Conservation (phyloP, 2,329 filamentous ascomycete species). For the Verticillium isaacii region DNA sequence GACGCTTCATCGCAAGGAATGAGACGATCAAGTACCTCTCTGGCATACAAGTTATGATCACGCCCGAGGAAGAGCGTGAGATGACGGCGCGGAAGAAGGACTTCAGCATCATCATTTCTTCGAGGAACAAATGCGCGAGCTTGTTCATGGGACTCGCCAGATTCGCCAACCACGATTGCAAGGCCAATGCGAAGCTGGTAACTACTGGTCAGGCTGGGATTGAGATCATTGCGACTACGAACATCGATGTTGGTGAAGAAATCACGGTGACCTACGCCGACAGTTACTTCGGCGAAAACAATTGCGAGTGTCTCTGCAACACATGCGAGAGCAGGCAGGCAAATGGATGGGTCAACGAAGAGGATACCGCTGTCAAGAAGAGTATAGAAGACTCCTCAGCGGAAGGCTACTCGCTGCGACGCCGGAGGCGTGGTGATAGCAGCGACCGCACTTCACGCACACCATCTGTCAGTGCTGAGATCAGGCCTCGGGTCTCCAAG, state of each 20-base stretch:
- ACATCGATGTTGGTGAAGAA: conserved; percentile 85
- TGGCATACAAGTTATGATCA: conserved; percentile 89
- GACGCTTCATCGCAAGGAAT: conserved; percentile 72
- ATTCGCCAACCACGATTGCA: conserved; percentile 96
- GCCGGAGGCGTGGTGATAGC: conserved; percentile 46
- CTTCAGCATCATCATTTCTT: conserved; percentile 95
- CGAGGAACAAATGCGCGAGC: conserved; percentile 82
- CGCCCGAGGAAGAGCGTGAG: conserved; percentile 81
- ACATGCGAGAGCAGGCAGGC: conserved; percentile 72
- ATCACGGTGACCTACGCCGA: conserved; percentile 96
- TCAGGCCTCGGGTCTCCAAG: conserved; percentile 46
- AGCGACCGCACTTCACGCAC: conserved; percentile 47
- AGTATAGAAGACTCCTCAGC: conserved; percentile 48
- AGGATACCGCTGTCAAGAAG: conserved; percentile 38
- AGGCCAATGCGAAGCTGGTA: conserved; percentile 82
- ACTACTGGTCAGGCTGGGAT: conserved; percentile 83
- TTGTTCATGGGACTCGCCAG: conserved; percentile 92
- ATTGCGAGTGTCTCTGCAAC: conserved; percentile 88
- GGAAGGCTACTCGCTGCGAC: conserved; percentile 53
- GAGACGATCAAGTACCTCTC: conserved; percentile 87
- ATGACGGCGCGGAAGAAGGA: conserved; percentile 81
- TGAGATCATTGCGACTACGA: conserved; percentile 77
- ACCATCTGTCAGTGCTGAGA: conserved; percentile 49
- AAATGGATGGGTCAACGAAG: conserved; percentile 75
- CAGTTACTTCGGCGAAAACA: conserved; percentile 91